Conservation (phyloP, 805 yeast species). For the Saccharomyces jurei region DNA sequence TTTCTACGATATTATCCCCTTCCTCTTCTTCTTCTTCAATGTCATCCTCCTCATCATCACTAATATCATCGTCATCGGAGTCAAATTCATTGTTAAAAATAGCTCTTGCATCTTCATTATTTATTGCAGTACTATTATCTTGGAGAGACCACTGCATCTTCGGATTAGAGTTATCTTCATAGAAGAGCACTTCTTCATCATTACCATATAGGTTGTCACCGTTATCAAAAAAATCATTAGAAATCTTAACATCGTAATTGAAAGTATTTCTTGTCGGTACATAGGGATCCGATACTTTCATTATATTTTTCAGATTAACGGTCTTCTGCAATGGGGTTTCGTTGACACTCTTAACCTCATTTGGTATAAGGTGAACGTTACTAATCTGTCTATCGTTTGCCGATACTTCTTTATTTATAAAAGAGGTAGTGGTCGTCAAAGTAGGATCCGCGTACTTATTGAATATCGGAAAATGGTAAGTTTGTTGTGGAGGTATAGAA, state of each 20-base stretch:
- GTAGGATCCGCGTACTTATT: conserved; percentile 31
- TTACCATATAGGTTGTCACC: conserved; percentile 10
- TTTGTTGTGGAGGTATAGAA: conserved; percentile 1
- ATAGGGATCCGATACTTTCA: conserved; percentile 10
- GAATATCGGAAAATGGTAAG: conserved; percentile 12
- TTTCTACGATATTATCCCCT: conserved; percentile 3
- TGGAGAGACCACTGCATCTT: conserved; percentile 21
- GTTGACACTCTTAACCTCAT: conserved; percentile 1
- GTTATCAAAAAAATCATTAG: conserved; percentile 8
- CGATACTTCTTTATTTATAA: neutral
- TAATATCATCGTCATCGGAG: conserved; percentile 24
- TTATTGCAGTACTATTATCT: conserved; percentile 19
- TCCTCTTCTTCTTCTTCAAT: conserved; percentile 8
- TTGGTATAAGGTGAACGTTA: conserved; percentile 1
- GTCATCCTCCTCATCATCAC: conserved; percentile 17
- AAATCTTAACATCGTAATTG: conserved; percentile 10
- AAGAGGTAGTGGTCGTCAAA: conserved; percentile 23
- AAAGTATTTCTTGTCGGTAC: neutral
- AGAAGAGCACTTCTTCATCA: conserved; percentile 10
- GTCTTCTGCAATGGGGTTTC: conserved; percentile 19
- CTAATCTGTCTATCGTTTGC: neutral
- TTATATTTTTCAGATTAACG: conserved; percentile 20
- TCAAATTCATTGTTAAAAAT: conserved; percentile 27
- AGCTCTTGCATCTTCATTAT: conserved; percentile 24
- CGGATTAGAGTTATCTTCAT: conserved; percentile 13